phyloP scores from a whole-genome alignment of 805 yeast genomes.

The Maudiozyma pseudohumilis region DNA sequence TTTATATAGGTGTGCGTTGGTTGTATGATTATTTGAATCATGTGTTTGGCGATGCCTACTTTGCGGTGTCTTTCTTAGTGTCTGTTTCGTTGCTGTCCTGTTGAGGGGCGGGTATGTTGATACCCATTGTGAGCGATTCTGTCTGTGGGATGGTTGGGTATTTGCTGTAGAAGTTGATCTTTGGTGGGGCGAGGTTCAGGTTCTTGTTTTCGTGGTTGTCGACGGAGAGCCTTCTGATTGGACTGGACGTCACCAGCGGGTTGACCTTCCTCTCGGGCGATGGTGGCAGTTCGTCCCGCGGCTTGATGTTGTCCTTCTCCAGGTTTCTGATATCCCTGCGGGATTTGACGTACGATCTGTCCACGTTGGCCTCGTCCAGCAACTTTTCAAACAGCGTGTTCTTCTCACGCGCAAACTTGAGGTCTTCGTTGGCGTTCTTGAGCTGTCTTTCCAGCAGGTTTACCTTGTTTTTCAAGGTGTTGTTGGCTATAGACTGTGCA shows the following conservation, averaged over 20 bases:
- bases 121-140: slow-evolving; percentile 16
- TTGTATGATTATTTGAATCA: neutral
- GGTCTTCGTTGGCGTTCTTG: slow-evolving; percentile 10
- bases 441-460: slow-evolving; percentile 10
- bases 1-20: neutral
- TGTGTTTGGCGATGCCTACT: neutral
- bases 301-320: slow-evolving; percentile 24
- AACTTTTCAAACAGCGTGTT: slow-evolving; percentile 22
- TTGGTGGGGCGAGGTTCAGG: slow-evolving; percentile 4
- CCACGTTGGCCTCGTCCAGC: slow-evolving; percentile 27
- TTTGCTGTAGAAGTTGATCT: slow-evolving; percentile 17
- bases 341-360: slow-evolving; percentile 25
- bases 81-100: neutral
- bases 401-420: slow-evolving; percentile 26
- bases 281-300: slow-evolving; percentile 25
- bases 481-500: neutral
- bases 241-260: slow-evolving; percentile 29
- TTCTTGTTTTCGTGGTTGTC: slow-evolving; percentile 1
- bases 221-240: slow-evolving; percentile 13
- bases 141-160: slow-evolving; percentile 28
- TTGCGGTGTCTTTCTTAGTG: neutral
- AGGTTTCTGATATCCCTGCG: slow-evolving; percentile 27
- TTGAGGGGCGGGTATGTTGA: neutral
- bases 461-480: slow-evolving; percentile 5
- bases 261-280: slow-evolving; percentile 15